Evolutionary conservation across 73 alveolate genomes (phyloP).

Genomic region (Paramecium primaurelia): DNA sequence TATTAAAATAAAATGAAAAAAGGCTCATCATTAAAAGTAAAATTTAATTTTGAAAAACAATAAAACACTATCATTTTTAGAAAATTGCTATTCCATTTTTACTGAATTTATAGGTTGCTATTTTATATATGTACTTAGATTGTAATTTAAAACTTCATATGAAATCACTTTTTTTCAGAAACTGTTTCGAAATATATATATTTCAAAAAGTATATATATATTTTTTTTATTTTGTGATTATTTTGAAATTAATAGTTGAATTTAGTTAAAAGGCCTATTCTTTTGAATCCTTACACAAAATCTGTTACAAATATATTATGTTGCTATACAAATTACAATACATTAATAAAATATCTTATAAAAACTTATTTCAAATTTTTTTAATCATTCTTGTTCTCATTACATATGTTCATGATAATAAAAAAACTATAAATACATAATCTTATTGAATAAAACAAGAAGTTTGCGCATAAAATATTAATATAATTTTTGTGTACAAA

Average conservation of each 20-base stretch:
- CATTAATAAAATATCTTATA: too few species aligned
- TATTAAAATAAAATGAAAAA: neutral
- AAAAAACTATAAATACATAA: too few species aligned
- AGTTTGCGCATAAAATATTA: neutral
- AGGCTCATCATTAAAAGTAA: neutral
- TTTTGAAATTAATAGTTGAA: neutral
- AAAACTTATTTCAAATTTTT: neutral
- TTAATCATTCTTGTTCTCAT: neutral
- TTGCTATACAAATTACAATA: neutral
- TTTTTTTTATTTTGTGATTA: neutral
- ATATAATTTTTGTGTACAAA: neutral
- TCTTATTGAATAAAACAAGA: too few species aligned
- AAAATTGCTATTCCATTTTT: neutral
- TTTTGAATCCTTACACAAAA: neutral
- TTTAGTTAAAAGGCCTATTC: neutral
- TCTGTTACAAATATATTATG: neutral
- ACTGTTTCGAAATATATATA: neutral
- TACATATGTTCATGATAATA: neutral
- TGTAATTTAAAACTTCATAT: neutral
- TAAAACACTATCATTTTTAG: neutral
- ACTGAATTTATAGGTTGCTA: neutral
- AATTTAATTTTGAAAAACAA: neutral
- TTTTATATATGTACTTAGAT: neutral
- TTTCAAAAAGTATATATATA: neutral
- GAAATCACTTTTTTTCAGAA: neutral